Evolutionary conservation across 1,139 yeast species (phyloP).

Genomic region (Taphrina wiesneri): DNA sequence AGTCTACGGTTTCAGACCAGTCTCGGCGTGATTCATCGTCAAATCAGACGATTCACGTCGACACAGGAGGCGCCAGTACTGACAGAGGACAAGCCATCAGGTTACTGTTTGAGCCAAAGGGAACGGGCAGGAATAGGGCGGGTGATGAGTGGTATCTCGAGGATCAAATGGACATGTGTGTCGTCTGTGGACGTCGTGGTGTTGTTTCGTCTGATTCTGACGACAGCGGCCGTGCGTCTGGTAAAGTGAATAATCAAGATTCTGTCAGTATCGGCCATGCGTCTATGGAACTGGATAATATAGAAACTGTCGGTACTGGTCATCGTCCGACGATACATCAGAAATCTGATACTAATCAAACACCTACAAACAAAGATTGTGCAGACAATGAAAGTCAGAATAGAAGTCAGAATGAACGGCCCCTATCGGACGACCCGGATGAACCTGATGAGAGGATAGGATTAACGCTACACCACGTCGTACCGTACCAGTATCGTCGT

Average conservation of each 20-base stretch:
- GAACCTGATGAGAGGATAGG: not conserved
- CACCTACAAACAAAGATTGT: too few relatives aligned
- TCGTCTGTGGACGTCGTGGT: slow-evolving; percentile 19
- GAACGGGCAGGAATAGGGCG: slow-evolving; percentile 15
- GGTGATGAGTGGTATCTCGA: slow-evolving; percentile 32
- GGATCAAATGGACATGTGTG: slow-evolving; percentile 18
- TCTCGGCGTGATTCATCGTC: not conserved
- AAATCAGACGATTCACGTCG: not conserved
- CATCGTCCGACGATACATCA: not conserved
- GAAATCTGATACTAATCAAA: too few relatives aligned
- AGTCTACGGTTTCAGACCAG: too few relatives aligned
- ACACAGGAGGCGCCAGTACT: not conserved
- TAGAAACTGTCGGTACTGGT: too few relatives aligned
- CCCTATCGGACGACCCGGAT: not conserved
- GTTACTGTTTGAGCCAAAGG: slow-evolving; percentile 20
- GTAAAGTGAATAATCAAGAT: too few relatives aligned
- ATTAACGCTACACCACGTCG: slow-evolving; percentile 20
- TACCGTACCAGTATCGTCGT: slow-evolving; percentile 19
- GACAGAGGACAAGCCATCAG: not conserved
- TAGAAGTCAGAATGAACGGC: not conserved
- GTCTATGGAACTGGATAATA: too few relatives aligned
- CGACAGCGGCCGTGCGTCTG: too few relatives aligned
- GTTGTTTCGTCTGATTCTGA: not conserved
- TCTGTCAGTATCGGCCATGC: too few relatives aligned
- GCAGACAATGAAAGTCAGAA: too few relatives aligned